These are phyloP conservation scores for Biscogniauxia marginata DNA, from an alignment of 2,329 filamentous ascomycete genomes.

Conservation along the genomic window DNA sequence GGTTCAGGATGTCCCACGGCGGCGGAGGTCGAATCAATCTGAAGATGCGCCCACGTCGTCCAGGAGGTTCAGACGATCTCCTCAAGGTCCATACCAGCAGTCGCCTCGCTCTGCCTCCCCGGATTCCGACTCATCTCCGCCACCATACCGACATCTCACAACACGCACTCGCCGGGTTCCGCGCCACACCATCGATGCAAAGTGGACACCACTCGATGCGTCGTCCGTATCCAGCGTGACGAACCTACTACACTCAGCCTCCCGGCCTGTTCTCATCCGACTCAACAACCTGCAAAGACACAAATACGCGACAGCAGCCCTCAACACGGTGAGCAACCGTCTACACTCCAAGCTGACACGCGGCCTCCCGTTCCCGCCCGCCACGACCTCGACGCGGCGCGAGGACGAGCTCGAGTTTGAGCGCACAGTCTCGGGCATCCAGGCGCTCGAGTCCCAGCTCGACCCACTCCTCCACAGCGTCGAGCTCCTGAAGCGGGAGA, in stretches of 20 bases:
- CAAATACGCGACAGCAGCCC: conserved; percentile 53
- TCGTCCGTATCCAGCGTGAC: conserved; percentile 56
- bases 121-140: conserved; percentile 23
- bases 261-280: conserved; percentile 60
- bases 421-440: conserved; percentile 59
- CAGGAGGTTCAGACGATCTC: conserved; percentile 10
- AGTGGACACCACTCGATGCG: conserved; percentile 60
- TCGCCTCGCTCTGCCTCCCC: conserved; percentile 23
- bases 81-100: conserved; percentile 10
- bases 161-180: conserved; percentile 54
- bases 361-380: conserved; percentile 66
- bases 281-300: conserved; percentile 49
- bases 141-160: conserved; percentile 50
- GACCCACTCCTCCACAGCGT: conserved; percentile 63
- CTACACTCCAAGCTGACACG: conserved; percentile 57
- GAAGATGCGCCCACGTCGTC: conserved; percentile 3
- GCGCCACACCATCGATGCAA: conserved; percentile 64
- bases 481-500: conserved; percentile 58
- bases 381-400: conserved; percentile 44
- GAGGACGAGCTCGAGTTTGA: conserved; percentile 66
- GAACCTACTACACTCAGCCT: conserved; percentile 55
- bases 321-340: conserved; percentile 54
- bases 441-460: conserved; percentile 55
- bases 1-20: conserved; percentile 6
- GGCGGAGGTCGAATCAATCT: background rate